phyloP scores from a whole-genome alignment of 305 asterid genomes.

The Monarda citriodora region DNA sequence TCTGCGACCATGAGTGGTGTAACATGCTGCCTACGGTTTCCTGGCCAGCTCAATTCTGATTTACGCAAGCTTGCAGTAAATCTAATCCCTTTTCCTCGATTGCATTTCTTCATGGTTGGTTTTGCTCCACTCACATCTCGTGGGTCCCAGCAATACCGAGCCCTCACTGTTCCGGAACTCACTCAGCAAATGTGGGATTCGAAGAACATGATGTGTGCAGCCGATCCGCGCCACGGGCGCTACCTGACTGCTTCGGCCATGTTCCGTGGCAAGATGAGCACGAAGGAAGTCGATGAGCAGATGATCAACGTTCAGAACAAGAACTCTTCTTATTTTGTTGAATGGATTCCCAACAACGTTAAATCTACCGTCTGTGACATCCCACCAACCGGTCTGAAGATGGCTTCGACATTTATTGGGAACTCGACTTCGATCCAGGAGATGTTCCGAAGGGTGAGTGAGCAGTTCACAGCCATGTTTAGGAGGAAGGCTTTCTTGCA shows the following conservation, averaged over 20 bases:
- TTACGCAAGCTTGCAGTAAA: too few species aligned
- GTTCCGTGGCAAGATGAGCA: slow-evolving; percentile 79
- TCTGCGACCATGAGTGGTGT: too few species aligned
- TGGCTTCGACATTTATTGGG: slow-evolving; percentile 71
- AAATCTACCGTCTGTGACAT: slow-evolving; percentile 69
- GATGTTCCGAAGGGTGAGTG: slow-evolving; percentile 70
- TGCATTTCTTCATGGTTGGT: slow-evolving; percentile 54
- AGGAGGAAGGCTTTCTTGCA: slow-evolving; percentile 79
- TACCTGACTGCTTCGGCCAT: slow-evolving; percentile 66
- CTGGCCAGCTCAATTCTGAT: too few species aligned
- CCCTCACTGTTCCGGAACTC: slow-evolving; percentile 51
- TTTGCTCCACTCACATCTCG: slow-evolving; percentile 57
- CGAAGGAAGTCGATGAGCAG: slow-evolving; percentile 64
- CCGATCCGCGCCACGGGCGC: slow-evolving; percentile 57
- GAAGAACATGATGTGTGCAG: slow-evolving; percentile 51
- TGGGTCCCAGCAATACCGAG: slow-evolving; percentile 54
- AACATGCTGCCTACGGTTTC: too few species aligned
- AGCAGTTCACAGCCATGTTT: slow-evolving; percentile 76
- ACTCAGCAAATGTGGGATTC: slow-evolving; percentile 63
- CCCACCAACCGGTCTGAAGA: slow-evolving; percentile 63
- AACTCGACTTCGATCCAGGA: slow-evolving; percentile 73
- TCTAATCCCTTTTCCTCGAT: too few species aligned
- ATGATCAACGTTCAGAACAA: slow-evolving; percentile 74
- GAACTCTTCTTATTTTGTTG: slow-evolving; percentile 61
- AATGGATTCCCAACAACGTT: slow-evolving; percentile 70